Percentiles rank a stretch among this genome's conserved stretches.
These are phyloP conservation scores for Daedaleopsis sinensis DNA, from an alignment of 768 basidiomycete species.

Conservation along the genomic window DNA sequence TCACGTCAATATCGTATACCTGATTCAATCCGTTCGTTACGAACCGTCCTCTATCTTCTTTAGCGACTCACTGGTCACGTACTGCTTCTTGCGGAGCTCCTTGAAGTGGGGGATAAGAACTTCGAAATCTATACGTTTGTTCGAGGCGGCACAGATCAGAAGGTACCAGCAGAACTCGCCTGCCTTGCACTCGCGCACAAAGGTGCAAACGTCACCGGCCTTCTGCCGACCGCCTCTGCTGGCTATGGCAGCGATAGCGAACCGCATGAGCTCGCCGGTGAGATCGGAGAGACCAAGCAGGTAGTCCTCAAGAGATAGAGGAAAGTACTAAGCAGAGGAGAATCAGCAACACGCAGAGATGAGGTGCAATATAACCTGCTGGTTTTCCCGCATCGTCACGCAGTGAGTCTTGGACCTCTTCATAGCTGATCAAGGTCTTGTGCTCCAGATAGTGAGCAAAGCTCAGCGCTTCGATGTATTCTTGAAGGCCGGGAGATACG, in stretches of 20 bases:
- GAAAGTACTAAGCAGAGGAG: slow-evolving; percentile 62
- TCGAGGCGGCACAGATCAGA: neutral
- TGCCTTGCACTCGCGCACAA: slow-evolving; percentile 76
- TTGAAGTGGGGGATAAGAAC: slow-evolving; percentile 67
- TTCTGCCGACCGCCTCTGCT: slow-evolving; percentile 64
- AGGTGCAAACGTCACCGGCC: slow-evolving; percentile 65
- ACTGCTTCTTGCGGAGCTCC: slow-evolving; percentile 85
- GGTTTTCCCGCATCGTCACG: slow-evolving; percentile 61
- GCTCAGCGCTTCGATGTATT: slow-evolving; percentile 93
- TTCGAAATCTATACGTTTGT: slow-evolving; percentile 68
- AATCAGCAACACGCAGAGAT: neutral
- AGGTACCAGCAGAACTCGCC: slow-evolving; percentile 40
- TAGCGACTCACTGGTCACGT: slow-evolving; percentile 83
- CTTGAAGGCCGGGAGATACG: slow-evolving; percentile 84
- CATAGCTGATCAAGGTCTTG: slow-evolving; percentile 64
- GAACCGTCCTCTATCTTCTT: slow-evolving; percentile 93
- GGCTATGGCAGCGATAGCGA: slow-evolving; percentile 82
- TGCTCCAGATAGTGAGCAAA: slow-evolving; percentile 85
- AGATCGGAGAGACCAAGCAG: slow-evolving; percentile 91
- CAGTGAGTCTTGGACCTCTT: slow-evolving; percentile 67
- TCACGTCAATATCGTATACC: neutral
- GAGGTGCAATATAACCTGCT: slow-evolving; percentile 45
- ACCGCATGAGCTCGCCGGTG: slow-evolving; percentile 96
- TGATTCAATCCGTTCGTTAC: slow-evolving; percentile 16
- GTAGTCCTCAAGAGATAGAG: slow-evolving; percentile 81